These are phyloP conservation scores for Entomortierella chlamydospora DNA, from an alignment of 192 early-diverging fungal species.

Conservation along the genomic window DNA sequence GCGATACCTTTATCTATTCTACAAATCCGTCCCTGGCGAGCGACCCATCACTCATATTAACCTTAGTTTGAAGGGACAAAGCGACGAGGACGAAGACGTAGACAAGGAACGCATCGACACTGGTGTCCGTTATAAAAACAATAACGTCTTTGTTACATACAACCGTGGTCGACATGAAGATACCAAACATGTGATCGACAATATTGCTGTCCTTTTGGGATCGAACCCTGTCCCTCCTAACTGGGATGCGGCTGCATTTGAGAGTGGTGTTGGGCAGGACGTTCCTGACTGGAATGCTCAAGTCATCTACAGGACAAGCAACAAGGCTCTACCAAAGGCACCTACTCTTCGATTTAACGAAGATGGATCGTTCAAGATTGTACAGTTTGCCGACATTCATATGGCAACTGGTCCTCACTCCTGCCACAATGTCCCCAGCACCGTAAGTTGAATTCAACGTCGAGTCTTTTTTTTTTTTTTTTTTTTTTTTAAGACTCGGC, in stretches of 20 bases:
- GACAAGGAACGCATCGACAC: conserved; percentile 32
- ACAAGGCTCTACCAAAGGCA: conserved; percentile 10
- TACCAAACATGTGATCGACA: conserved; percentile 14
- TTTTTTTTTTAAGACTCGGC: too few relatives aligned
- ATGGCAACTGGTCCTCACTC: conserved; percentile 56
- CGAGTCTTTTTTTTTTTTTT: background rate
- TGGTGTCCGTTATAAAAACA: conserved; percentile 34
- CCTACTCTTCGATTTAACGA: conserved; percentile 43
- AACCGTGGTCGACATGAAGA: conserved; percentile 20
- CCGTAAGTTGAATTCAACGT: conserved; percentile 23
- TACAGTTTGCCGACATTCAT: conserved; percentile 61
- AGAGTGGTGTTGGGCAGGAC: background rate
- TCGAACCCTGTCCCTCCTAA: conserved; percentile 26
- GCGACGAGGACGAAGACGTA: background rate
- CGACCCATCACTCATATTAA: conserved; percentile 30
- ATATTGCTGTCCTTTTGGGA: conserved; percentile 38
- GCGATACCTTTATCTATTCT: conserved; percentile 48
- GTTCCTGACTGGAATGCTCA: conserved; percentile 43
- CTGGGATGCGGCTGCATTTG: conserved; percentile 29
- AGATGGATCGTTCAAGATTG: conserved; percentile 60
- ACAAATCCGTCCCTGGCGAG: conserved; percentile 47
- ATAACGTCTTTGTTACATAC: conserved; percentile 30
- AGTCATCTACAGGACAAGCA: conserved; percentile 26
- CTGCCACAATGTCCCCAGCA: conserved; percentile 45
- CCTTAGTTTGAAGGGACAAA: conserved; percentile 12